Percentiles rank a stretch among this genome's conserved stretches.
phyloP scores from a whole-genome alignment of 768 basidiomycete species.

The Mycena rosella region DNA sequence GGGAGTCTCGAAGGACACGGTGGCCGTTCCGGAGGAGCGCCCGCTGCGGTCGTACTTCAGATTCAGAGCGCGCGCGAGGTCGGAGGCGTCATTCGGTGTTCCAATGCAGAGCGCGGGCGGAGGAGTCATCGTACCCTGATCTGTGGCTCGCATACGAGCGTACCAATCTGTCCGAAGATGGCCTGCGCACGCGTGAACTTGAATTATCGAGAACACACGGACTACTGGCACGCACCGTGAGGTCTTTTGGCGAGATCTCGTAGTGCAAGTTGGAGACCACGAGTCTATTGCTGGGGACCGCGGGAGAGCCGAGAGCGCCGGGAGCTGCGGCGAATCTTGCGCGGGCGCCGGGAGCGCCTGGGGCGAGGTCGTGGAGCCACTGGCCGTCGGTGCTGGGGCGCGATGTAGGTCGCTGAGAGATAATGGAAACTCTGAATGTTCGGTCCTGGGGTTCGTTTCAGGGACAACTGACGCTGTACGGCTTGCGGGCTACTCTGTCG shows the following conservation, averaged over 20 bases:
- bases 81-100: conserved; percentile 43
- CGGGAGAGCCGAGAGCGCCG: conserved; percentile 37
- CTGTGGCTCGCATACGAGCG: conserved; percentile 91
- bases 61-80: conserved; percentile 44
- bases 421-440: conserved; percentile 16
- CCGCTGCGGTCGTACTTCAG: conserved; percentile 96
- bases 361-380: conserved; percentile 84
- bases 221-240: conserved; percentile 71
- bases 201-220: not conserved
- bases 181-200: conserved; percentile 57
- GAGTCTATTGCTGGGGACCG: conserved; percentile 66
- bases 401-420: conserved; percentile 66
- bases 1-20: conserved; percentile 82
- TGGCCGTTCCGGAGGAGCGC: conserved; percentile 87
- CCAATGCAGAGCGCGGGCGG: conserved; percentile 67
- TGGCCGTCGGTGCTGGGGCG: conserved; percentile 68
- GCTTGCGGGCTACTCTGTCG: conserved; percentile 53
- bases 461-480: conserved; percentile 53
- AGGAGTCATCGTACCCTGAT: conserved; percentile 92
- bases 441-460: not conserved
- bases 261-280: conserved; percentile 92
- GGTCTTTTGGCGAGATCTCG: conserved; percentile 89
- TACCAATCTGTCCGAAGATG: conserved; percentile 94
- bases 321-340: conserved; percentile 31
- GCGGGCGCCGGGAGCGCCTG: conserved; percentile 40